phyloP scores from a whole-genome alignment of 208 protist species.

The Lotmaria passim region DNA sequence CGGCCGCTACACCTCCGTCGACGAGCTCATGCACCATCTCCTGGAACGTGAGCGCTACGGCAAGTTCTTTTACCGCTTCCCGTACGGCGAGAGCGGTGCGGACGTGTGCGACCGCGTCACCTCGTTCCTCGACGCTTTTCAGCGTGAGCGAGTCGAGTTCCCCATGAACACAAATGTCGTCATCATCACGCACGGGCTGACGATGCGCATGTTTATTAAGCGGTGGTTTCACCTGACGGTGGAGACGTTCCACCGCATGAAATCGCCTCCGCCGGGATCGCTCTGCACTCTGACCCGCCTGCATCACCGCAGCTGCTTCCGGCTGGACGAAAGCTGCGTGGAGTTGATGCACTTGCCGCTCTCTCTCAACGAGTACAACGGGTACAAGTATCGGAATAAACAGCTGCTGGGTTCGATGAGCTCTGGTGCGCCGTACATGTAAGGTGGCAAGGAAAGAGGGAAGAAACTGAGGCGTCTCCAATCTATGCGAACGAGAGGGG shows the following conservation, averaged over 20 bases:
- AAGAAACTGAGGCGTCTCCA: no score
- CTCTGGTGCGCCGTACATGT: conserved; percentile 89
- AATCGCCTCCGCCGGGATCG: conserved; percentile 69
- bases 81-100: conserved; percentile 90
- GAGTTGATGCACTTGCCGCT: conserved; percentile 74
- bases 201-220: conserved; percentile 91
- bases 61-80: conserved; percentile 94
- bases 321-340: conserved; percentile 71
- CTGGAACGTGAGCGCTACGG: conserved; percentile 84
- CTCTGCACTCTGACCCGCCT: conserved; percentile 75
- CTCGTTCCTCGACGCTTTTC: conserved; percentile 89
- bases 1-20: conserved; percentile 84
- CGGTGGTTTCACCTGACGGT: conserved; percentile 93
- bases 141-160: conserved; percentile 79
- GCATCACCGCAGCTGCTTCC: conserved; percentile 81
- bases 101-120: conserved; percentile 94
- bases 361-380: conserved; percentile 87
- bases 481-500: no score
- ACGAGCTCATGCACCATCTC: conserved; percentile 67
- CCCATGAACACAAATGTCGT: conserved; percentile 90
- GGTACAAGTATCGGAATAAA: conserved; percentile 92
- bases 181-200: conserved; percentile 89
- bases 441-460: no score
- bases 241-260: conserved; percentile 89
- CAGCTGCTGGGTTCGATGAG: conserved; percentile 88